Evolutionary conservation across 2,329 filamentous ascomycete species (phyloP).

Genomic region (Macrophomina phaseolina): DNA sequence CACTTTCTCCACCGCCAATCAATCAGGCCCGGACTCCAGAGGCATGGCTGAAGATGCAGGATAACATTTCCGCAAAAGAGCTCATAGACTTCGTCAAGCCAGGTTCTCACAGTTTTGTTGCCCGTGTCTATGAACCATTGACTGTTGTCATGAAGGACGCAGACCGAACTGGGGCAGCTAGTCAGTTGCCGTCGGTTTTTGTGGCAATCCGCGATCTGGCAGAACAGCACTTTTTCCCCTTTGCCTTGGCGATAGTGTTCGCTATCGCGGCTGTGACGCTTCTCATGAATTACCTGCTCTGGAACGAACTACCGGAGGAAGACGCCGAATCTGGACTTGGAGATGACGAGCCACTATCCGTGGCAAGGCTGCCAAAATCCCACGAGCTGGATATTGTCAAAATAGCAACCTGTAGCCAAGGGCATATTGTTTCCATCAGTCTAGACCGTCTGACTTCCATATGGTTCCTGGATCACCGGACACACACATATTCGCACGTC

Average conservation of each 20-base stretch:
- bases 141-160: constrained; percentile 74
- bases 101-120: constrained; percentile 71
- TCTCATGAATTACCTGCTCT: constrained; percentile 76
- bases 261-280: constrained; percentile 69
- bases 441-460: constrained; percentile 72
- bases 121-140: constrained; percentile 75
- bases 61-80: constrained; percentile 78
- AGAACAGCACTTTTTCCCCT: constrained; percentile 72
- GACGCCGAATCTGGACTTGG: constrained; percentile 53
- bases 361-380: constrained; percentile 66
- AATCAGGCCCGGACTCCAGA: constrained; percentile 78
- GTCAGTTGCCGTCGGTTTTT: constrained; percentile 56
- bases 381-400: constrained; percentile 74
- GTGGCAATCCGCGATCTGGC: constrained; percentile 56
- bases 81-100: constrained; percentile 79
- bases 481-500: constrained; percentile 38
- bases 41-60: constrained; percentile 78
- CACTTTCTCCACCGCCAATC: constrained; percentile 61
- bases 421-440: constrained; percentile 71
- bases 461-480: constrained; percentile 53
- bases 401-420: constrained; percentile 66
- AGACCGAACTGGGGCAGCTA: constrained; percentile 64
- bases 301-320: constrained; percentile 61
- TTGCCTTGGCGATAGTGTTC: constrained; percentile 67
- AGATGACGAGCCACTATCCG: constrained; percentile 60